A percentile compares a stretch with the other conserved stretches of the same genome.
Evolutionary conservation across 1,139 yeast species (phyloP).

Genomic region (Entelexis paramagnoliae): DNA sequence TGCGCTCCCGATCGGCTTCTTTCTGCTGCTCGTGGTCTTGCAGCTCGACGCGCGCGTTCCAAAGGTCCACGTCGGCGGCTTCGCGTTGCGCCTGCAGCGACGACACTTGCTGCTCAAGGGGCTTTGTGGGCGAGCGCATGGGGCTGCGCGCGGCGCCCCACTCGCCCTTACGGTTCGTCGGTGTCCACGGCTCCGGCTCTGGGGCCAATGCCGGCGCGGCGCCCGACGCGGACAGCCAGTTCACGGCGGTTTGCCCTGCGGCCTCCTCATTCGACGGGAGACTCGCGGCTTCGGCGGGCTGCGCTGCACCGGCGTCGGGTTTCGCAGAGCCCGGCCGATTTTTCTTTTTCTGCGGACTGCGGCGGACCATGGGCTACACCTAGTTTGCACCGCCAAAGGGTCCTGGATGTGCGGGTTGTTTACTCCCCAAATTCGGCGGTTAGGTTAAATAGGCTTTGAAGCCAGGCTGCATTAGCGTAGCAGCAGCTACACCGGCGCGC

Average conservation of each 20-base stretch:
- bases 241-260: neutral
- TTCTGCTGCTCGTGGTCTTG: conserved; percentile 43
- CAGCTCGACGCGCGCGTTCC: conserved; percentile 28
- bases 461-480: too few species aligned
- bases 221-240: conserved; percentile 2
- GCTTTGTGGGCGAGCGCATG: conserved; percentile 16
- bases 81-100: conserved; percentile 14
- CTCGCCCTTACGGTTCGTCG: neutral
- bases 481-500: neutral
- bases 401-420: neutral
- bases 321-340: neutral
- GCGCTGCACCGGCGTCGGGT: neutral
- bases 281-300: neutral
- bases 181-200: neutral
- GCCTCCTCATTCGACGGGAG: neutral
- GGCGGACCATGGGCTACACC: conserved; percentile 2
- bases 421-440: neutral
- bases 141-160: conserved; percentile 8
- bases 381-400: neutral
- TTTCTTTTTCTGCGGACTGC: conserved; percentile 6
- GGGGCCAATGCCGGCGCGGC: conserved; percentile 3
- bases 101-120: conserved; percentile 11
- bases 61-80: conserved; percentile 12
- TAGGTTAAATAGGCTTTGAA: neutral
- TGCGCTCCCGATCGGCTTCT: conserved; percentile 38